Evolutionary conservation across 2,329 filamentous ascomycete species (phyloP).

Genomic region (Apiospora koreana): DNA sequence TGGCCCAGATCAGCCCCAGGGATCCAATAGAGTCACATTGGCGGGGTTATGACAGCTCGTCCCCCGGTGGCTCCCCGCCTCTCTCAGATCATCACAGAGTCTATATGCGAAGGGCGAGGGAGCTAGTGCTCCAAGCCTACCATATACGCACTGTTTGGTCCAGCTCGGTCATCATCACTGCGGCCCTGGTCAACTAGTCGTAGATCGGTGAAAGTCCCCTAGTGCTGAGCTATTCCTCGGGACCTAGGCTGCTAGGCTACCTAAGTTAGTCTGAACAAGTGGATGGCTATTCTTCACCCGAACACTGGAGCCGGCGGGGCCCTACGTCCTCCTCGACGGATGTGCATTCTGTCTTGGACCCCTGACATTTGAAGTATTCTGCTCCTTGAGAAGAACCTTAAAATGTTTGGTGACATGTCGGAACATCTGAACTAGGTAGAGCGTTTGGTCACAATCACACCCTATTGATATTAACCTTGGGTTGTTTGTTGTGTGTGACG

Average conservation of each 20-base stretch:
- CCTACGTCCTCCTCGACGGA: background rate
- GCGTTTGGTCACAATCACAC: slow-evolving; percentile 1
- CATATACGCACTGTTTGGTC: background rate
- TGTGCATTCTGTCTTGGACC: background rate
- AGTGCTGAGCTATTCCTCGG: slow-evolving; percentile 3
- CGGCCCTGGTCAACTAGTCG: background rate
- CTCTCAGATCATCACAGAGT: background rate
- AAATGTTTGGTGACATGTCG: background rate
- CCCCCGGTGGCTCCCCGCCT: background rate
- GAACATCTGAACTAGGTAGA: background rate
- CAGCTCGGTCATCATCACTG: background rate
- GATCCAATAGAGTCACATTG: slow-evolving; percentile 7
- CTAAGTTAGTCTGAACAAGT: background rate
- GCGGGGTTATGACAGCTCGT: slow-evolving; percentile 7
- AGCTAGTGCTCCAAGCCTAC: background rate
- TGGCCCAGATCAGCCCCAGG: background rate
- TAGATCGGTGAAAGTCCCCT: background rate
- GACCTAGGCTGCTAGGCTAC: background rate
- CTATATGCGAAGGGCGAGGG: background rate
- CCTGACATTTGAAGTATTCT: background rate
- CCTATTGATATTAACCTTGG: background rate
- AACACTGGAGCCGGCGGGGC: background rate
- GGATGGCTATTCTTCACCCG: background rate
- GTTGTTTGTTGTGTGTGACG: background rate
- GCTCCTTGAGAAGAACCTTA: background rate